Evolutionary conservation across 1,139 yeast genomes (phyloP), one percentile per base, ranked within the genome.

Genomic region (Blastobotrys apis): DNA sequence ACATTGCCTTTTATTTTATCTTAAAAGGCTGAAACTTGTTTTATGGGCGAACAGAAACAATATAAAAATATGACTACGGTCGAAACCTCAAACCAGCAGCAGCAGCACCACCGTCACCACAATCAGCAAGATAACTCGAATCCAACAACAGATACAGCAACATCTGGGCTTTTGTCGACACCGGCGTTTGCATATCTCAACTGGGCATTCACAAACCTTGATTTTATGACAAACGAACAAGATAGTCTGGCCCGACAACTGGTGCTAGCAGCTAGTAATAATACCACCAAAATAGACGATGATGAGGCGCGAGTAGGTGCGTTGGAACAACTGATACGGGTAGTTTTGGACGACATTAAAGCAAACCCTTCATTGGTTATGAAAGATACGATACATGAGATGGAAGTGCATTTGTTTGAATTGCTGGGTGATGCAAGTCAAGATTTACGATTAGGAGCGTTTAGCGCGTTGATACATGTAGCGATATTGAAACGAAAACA

Each of bases 181-280:
- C 40, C 42, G 23, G 42, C 30, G 23, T 39, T 39, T 39, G 42
- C 42, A 22, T 39, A 39, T 21, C 31, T 39, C 22, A 19, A 20
- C 20, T 22, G 30, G 37, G 37, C 36, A n/a, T 20, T 30, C 12
- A 10, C 15, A 12, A 29, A 23, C 2, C 31, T 39, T 21, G 36
- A 39, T n/a, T 21, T 30, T 37, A 29, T 30, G 37, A 32, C 32
- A 29, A 39, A 6, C 32, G 32, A 29, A 29, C 32, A 29, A 29
- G 32, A 29, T 15, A 12, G n/a, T n/a, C n/a, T n/a, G n/a, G n/a
- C n/a, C n/a, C n/a, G n/a, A n/a, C n/a, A n/a, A n/a, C n/a, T n/a
- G n/a, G n/a, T n/a, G n/a, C n/a, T n/a, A n/a, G n/a, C n/a, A n/a
- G n/a, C n/a, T n/a, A n/a, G n/a, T n/a, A n/a, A n/a, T n/a, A 21